Conservation (phyloP, 1,284 basidiomycete species). For the Mrakiaceae sp. region DNA sequence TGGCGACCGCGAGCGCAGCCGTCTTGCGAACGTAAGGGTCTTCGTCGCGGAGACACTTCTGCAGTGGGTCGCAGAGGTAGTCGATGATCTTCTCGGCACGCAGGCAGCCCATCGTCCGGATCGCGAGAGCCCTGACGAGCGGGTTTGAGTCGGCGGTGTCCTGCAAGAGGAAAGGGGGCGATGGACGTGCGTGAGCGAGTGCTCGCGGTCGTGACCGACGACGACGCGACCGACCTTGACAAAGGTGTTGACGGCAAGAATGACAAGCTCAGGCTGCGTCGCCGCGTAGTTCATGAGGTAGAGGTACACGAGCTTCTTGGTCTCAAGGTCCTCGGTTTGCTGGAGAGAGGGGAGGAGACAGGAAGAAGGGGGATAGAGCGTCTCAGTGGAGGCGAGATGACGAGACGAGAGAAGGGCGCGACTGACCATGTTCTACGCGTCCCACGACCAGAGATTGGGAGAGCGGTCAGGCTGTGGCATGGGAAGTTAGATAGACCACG, state of each 20-base stretch:
- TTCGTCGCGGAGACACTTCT: constrained; percentile 82
- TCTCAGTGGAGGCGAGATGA: background rate
- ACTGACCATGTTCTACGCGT: background rate
- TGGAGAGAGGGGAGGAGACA: constrained; percentile 9
- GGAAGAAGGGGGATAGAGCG: background rate
- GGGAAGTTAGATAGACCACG: too few relatives aligned
- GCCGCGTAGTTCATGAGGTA: constrained; percentile 99
- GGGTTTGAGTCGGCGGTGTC: constrained; percentile 94
- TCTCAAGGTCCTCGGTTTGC: constrained; percentile 41
- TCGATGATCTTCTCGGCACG: constrained; percentile 98
- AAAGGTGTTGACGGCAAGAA: constrained; percentile 96
- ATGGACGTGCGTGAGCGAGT: background rate
- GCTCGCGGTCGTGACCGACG: too few relatives aligned
- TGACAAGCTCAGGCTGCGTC: constrained; percentile 93
- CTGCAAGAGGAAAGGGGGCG: constrained; percentile 36
- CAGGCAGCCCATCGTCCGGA: constrained; percentile 94
- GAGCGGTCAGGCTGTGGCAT: too few relatives aligned
- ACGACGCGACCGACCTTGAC: constrained; percentile 46
- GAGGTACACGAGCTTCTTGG: constrained; percentile 73
- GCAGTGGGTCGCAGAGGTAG: constrained; percentile 87
- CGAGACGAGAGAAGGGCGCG: background rate
- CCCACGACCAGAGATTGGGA: too few relatives aligned
- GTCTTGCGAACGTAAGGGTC: constrained; percentile 98
- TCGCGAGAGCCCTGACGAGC: constrained; percentile 87
- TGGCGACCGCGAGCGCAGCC: constrained; percentile 86